Evolutionary conservation across 805 yeast species (phyloP), one percentile per base, ranked within the genome.

Genomic region (Saturnispora diversa): DNA sequence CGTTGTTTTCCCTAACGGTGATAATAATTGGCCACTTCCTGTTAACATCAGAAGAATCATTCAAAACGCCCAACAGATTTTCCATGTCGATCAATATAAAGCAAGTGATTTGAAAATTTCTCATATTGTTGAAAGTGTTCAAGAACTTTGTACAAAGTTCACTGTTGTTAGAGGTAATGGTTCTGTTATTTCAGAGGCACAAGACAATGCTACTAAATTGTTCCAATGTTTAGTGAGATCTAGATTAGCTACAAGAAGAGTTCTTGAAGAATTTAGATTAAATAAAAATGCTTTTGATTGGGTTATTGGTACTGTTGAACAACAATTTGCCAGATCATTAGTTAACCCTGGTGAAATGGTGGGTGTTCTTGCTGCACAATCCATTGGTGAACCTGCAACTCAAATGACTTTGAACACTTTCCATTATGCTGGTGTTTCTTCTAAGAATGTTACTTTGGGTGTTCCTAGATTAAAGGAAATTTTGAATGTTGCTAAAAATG

Each of bases 281-380:
- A 85, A 78, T 53, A 77, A 76, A 53, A 77, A 76, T 45, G 92
- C 99, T 0, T 92, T 92, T 57, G 87, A 88, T 50, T 92, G 98
- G 98, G 94, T 86, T 35, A 50, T 87, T 45, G 97, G 96, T 59
- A 95, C 90, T 59, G 75, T 92, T 49, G 96, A 88, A 58, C 76
- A 92, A 24, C 96, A 88, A 62, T 92, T 90, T 68, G 86, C 86
- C 50, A 84, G 81, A 62, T 78, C 96, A 7, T 70, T 84, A 59
- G 96, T 87, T 33, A 90, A 88, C 48, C 95, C 97, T 4, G 97
- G 97, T 72, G 97, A 88, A 61, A 88, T 88, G 96, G 97, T 88
- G 44, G 97, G 97, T 70, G 94, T 88, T 39, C 75, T 88, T 56
- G 97, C 97, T 39, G 96, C 97, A 2, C 97, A 88, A 68, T 86